A percentile compares a stretch with the other conserved stretches of the same genome.
phyloP scores from a whole-genome alignment of 768 basidiomycete genomes.

The Suillus fuscotomentosus region DNA sequence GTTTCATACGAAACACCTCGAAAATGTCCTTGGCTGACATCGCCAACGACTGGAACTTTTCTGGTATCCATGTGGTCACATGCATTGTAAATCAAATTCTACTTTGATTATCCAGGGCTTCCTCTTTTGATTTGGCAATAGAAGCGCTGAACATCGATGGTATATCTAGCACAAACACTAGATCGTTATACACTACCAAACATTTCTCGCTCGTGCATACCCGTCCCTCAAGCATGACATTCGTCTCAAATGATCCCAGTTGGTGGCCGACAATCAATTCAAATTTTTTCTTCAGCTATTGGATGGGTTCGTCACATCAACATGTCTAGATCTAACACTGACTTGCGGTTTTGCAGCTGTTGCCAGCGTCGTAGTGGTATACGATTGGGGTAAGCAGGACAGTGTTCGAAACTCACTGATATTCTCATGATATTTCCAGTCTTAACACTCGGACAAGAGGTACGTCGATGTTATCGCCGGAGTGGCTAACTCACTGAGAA shows the following conservation, averaged over 20 bases:
- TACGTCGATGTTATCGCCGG: background rate
- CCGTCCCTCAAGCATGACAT: background rate
- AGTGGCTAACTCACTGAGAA: background rate
- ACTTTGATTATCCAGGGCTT: background rate
- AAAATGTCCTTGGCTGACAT: background rate
- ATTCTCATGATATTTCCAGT: background rate
- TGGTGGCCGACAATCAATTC: background rate
- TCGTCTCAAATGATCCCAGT: background rate
- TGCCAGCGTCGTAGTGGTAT: background rate
- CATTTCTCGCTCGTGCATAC: too few species aligned
- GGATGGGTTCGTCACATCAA: background rate
- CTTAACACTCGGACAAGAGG: background rate
- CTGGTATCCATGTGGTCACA: background rate
- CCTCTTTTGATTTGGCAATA: background rate
- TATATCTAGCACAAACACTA: background rate
- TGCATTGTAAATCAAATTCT: background rate
- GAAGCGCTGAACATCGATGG: background rate
- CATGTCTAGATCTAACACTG: background rate
- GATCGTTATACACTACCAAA: too few species aligned
- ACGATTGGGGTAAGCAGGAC: background rate
- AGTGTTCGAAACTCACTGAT: background rate
- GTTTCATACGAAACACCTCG: background rate
- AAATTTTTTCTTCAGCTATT: background rate
- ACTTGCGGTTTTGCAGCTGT: background rate
- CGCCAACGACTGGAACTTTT: background rate